phyloP scores from a whole-genome alignment of 345 rosid genomes.

The Leavenworthia alabamica region DNA sequence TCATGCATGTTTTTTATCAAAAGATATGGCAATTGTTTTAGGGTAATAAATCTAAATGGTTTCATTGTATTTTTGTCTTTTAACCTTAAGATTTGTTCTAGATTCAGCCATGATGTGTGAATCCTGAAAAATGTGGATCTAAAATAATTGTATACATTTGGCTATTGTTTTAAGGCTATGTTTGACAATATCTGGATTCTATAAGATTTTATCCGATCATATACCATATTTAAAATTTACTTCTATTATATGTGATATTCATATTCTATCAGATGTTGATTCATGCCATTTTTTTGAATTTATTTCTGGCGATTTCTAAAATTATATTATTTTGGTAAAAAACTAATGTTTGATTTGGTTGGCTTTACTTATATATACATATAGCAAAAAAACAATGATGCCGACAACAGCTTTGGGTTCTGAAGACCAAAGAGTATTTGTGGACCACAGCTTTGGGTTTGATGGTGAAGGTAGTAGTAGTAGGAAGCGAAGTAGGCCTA shows the following conservation, averaged over 20 bases:
- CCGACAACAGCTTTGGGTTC: constrained; percentile 37
- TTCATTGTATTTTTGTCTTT: not conserved
- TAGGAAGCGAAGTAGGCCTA: constrained; percentile 21
- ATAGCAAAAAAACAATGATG: constrained; percentile 17
- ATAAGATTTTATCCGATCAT: not conserved
- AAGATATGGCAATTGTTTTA: no score
- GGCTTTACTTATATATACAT: not conserved
- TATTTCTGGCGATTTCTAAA: not conserved
- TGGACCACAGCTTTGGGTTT: constrained; percentile 38
- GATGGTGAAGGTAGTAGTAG: constrained; percentile 26
- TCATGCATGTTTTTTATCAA: no score
- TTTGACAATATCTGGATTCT: not conserved
- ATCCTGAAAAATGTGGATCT: not conserved
- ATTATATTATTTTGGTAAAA: constrained; percentile 5
- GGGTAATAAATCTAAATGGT: not conserved
- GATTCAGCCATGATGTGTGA: not conserved
- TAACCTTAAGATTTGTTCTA: not conserved
- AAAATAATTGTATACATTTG: not conserved
- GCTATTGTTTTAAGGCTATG: not conserved
- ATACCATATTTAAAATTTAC: no score
- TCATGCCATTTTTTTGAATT: not conserved
- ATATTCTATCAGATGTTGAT: not conserved
- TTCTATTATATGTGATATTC: no score
- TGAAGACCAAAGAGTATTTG: constrained; percentile 34
- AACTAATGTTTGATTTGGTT: not conserved